Evolutionary conservation across 2,329 filamentous ascomycete species (phyloP).

Genomic region (Aspergillus neoniger): DNA sequence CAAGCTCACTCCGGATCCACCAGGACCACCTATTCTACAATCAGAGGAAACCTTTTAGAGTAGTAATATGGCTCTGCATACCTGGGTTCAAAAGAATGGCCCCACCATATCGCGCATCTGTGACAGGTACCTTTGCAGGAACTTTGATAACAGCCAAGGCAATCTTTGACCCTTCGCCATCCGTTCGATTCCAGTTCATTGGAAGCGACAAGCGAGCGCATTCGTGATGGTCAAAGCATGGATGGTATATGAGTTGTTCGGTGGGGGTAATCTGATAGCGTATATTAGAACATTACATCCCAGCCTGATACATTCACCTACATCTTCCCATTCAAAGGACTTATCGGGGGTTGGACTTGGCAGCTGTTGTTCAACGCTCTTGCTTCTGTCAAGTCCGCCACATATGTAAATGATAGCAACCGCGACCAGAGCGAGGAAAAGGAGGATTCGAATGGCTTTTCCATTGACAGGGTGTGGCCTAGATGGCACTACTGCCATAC

Average conservation of each 20-base stretch:
- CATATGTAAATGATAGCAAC: not conserved
- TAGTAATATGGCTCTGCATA: not conserved
- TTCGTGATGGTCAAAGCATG: constrained; percentile 2
- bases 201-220: constrained; percentile 6
- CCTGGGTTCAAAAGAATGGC: not conserved
- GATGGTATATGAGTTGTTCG: constrained; percentile 3
- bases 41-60: not conserved
- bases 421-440: not conserved
- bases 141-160: constrained; percentile 9
- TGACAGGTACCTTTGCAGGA: constrained; percentile 10
- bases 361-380: not conserved
- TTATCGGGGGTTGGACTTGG: not conserved
- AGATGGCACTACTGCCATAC: not conserved
- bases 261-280: not conserved
- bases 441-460: not conserved
- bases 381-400: not conserved
- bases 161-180: not conserved
- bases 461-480: not conserved
- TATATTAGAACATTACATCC: not conserved
- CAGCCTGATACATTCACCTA: not conserved
- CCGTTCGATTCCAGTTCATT: constrained; percentile 9
- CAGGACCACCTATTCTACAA: constrained; percentile 1
- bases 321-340: not conserved
- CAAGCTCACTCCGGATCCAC: constrained; percentile 4
- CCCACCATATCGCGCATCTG: constrained; percentile 1